Base-by-base conservation (phyloP, 345 rosid species). In the Cardamine occulta region DNA sequence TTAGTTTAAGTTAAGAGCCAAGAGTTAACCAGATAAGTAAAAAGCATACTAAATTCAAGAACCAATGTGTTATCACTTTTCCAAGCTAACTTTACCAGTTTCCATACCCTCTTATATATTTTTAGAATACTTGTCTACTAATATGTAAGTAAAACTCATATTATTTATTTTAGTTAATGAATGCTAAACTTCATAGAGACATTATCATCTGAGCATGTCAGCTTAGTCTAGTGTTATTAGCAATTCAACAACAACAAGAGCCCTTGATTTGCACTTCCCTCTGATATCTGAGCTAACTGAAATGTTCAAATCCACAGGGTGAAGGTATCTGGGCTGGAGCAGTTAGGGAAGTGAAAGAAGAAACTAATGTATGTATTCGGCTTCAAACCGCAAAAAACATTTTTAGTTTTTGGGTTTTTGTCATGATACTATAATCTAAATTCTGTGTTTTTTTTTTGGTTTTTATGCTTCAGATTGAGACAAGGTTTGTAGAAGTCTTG, bases 401-500 rank as follows among this genome's bases (percentile, higher is more conserved):
- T 8, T 42, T 3, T 24, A 63, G 14, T 8, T 8, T 40, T 23
- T 62, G 13, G 1, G 45, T 2, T 1, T n/a, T n/a, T 28, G 11
- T 8, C 7, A 13, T 29, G 3, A 40, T 12, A 55, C 0, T 55
- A 2, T 31, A 53, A 55, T 60, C 78, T 70, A 73, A 1, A 26
- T 0, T 23, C n/a, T 6, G 0, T 14, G 21, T 29, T 61, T 17
- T 13, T 13, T 1, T 15, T 23, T 24, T 42, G 13, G 17, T 54
- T 10, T 63, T 70, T 64, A 44, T 74, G 8, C 39, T 19, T 56
- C 84, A 88, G 89, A 78, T 88, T 45, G 86, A 82, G 2, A 19
- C 91, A 19, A 80, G 85, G 7, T 88, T 90, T 72, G 74, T 84
- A 18, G 85, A 90, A 81, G 68, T 90, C 51, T 54, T 90, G 66